Conservation (phyloP, 257 asterid species). For the Lantana camara region DNA sequence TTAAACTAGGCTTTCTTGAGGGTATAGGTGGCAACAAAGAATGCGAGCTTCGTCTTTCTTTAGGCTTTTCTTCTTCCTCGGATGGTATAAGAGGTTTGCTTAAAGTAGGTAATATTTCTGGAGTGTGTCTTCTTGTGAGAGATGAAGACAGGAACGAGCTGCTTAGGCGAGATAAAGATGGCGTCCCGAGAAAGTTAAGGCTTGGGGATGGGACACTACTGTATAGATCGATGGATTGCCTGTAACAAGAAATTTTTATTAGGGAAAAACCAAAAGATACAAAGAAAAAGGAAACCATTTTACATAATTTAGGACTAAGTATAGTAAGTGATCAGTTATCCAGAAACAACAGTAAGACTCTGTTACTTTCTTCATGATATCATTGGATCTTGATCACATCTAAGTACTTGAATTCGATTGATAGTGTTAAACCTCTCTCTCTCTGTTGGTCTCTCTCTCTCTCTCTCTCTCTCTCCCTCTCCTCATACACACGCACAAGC, state of each 20-base stretch:
- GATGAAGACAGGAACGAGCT: conserved; percentile 80
- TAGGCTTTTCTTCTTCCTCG: conserved; percentile 45
- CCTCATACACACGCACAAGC: no score
- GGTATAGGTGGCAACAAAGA: conserved; percentile 65
- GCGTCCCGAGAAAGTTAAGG: conserved; percentile 72
- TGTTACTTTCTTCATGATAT: neutral
- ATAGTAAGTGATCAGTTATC: no score
- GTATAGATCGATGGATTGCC: conserved; percentile 92
- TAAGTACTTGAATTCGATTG: neutral
- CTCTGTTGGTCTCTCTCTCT: no score
- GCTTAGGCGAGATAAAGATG: conserved; percentile 61
- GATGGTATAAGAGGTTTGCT: conserved; percentile 67
- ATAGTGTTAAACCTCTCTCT: no score
- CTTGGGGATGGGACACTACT: conserved; percentile 91
- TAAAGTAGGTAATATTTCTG: conserved; percentile 72
- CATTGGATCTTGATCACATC: conserved; percentile 3
- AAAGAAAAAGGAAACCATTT: no score
- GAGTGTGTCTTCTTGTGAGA: conserved; percentile 71
- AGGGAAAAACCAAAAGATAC: no score
- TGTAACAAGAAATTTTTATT: conserved; percentile 36
- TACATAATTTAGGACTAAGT: no score
- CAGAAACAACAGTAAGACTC: no score
- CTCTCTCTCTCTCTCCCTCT: no score
- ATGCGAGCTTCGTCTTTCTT: conserved; percentile 62
- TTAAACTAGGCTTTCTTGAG: conserved; percentile 51